Base-by-base conservation (phyloP, 2,329 filamentous ascomycete species). In the Pestalotiopsis sp. region DNA sequence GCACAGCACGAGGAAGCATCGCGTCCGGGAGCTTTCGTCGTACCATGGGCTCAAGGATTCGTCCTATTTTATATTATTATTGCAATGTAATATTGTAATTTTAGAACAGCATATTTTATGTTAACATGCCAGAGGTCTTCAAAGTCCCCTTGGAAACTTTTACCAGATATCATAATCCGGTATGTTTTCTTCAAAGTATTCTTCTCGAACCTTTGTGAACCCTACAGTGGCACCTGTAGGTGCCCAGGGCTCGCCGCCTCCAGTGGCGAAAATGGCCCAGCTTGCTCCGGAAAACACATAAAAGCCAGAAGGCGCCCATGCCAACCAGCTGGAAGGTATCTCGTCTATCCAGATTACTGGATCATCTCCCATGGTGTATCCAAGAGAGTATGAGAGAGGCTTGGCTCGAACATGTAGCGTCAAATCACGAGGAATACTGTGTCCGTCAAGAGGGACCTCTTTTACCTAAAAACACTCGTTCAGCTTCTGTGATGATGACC, bases 381-480 rank as follows among this genome's bases (percentile, higher is more conserved):
- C 75, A 2, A 77, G 68, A 3, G 40, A 68, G 31, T 77, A 77
- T 0, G 40, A 62, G 1, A 71, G 49, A 2, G 76, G 75, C 20
- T 72, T 63, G 38, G 72, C 70, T 9, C 73, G 70, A 6, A 77
- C 71, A 41, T 75, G 71, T 1, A 77, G 41, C n/a, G 68, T 68
- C 1, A 74, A 57, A 17, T 69, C 66, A 2, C 45, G 31, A 1
- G 65, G 57, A 11, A 73, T 74, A 17, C 7, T 14, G 20, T 12
- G 14, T 59, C 27, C n/a, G 11, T 23, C 27, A 25, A 59, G 57
- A 31, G 25, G 25, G 9, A 59, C 14, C 57, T 59, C 57, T 13
- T 25, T 59, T 25, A 27, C 27, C 57, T 59, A 27, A 13, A 27
- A 13, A 59, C 11, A 17, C 3, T 27, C 25, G 11, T 27, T 59